Evolutionary conservation across 2,329 filamentous ascomycete genomes (phyloP).

Genomic region (Raffaelea deltoideospora): DNA sequence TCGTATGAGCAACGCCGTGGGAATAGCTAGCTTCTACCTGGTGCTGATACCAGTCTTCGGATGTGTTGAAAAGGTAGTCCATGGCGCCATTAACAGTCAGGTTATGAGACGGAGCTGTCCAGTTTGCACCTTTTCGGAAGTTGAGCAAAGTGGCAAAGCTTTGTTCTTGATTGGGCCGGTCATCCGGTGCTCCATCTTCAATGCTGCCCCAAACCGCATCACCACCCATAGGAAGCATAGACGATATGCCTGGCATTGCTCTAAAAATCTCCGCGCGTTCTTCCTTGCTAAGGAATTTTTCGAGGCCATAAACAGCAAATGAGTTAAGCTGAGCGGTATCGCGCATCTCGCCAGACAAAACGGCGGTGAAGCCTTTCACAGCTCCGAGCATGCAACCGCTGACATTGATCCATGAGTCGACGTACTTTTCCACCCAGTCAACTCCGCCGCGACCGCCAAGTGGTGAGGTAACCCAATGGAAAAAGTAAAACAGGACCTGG

Average conservation of each 20-base stretch:
- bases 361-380: slow-evolving; percentile 75
- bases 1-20: slow-evolving; percentile 70
- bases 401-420: slow-evolving; percentile 97
- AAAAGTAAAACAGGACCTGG: slow-evolving; percentile 77
- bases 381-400: slow-evolving; percentile 96
- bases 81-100: slow-evolving; percentile 68
- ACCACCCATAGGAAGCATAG: slow-evolving; percentile 91
- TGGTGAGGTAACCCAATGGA: slow-evolving; percentile 62
- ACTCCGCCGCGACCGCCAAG: slow-evolving; percentile 68
- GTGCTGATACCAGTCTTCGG: slow-evolving; percentile 73
- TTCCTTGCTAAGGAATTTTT: slow-evolving; percentile 83
- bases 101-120: slow-evolving; percentile 52
- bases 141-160: slow-evolving; percentile 74
- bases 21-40: slow-evolving; percentile 67
- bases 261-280: slow-evolving; percentile 90
- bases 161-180: slow-evolving; percentile 54
- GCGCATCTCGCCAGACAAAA: slow-evolving; percentile 94
- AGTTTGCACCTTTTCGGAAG: slow-evolving; percentile 55
- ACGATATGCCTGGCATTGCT: slow-evolving; percentile 90
- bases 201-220: slow-evolving; percentile 88
- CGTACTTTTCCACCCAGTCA: slow-evolving; percentile 76
- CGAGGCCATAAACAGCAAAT: slow-evolving; percentile 90
- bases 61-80: slow-evolving; percentile 60
- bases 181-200: slow-evolving; percentile 70
- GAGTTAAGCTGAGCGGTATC: slow-evolving; percentile 94